These are phyloP conservation scores for Trichoderma cornu-damae DNA, from an alignment of 2,329 filamentous ascomycete genomes.

Conservation along the genomic window DNA sequence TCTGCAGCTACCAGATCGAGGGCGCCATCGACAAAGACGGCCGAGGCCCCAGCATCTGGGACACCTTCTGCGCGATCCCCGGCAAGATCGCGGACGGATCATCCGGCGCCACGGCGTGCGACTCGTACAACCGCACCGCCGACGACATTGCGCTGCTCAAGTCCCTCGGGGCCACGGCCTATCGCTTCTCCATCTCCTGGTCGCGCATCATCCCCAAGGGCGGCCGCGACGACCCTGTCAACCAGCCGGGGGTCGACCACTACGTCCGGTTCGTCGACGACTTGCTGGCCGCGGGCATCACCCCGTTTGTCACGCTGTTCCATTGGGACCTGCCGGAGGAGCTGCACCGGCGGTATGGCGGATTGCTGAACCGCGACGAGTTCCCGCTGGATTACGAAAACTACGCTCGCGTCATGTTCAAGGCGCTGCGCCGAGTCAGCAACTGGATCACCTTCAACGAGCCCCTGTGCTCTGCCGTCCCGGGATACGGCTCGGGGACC, in stretches of 20 bases:
- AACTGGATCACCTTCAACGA: conserved; percentile 91
- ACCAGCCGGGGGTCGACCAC: conserved; percentile 69
- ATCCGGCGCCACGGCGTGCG: conserved; percentile 73
- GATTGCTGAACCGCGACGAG: conserved; percentile 73
- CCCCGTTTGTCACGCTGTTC: conserved; percentile 75
- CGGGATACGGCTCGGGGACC: conserved; percentile 71
- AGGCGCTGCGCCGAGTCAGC: conserved; percentile 70
- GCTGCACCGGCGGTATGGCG: conserved; percentile 75
- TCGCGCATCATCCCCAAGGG: conserved; percentile 81
- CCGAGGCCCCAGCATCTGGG: conserved; percentile 80
- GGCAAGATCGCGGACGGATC: conserved; percentile 78
- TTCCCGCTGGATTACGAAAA: conserved; percentile 76
- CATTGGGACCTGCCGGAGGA: conserved; percentile 84
- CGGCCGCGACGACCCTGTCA: conserved; percentile 74
- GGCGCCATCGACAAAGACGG: conserved; percentile 70
- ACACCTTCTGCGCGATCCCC: conserved; percentile 74
- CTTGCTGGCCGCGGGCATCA: conserved; percentile 69
- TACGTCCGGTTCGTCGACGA: conserved; percentile 77
- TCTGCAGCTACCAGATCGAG: conserved; percentile 76
- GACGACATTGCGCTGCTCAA: conserved; percentile 77
- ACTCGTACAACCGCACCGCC: conserved; percentile 75
- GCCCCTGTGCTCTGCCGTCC: conserved; percentile 77
- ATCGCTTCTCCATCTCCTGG: conserved; percentile 84
- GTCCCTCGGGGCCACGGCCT: conserved; percentile 64
- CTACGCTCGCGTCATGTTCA: conserved; percentile 72